Base-by-base conservation (phyloP, 1,284 basidiomycete species). In the Cryptococcus sp. region DNA sequence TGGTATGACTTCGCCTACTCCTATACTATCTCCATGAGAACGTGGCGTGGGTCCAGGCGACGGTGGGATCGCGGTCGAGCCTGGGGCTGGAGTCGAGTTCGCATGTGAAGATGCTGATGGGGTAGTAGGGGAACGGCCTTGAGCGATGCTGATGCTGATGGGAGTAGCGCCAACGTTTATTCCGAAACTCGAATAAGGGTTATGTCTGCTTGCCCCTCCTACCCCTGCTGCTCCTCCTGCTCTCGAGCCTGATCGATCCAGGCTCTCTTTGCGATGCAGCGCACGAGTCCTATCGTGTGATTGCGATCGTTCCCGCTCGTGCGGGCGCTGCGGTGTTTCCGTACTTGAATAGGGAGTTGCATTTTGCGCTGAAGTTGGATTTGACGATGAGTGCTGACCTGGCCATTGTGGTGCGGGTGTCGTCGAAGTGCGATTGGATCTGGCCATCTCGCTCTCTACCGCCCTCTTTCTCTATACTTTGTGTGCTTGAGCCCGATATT, bases 381-480 rank as follows among this genome's bases (percentile, higher is more conserved):
- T n/a, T n/a, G n/a, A n/a, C n/a, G n/a, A n/a, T n/a, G n/a, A n/a
- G n/a, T n/a, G 43, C 43, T 13, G 22, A 35, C 19, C 47, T 2
- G 46, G 25, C 50, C 58, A 56, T 53, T 55, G 54, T 41, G 55
- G 45, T 23, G 55, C 49, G 4, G 53, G 10, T 6, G 50, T 56
- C 4, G 49, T 52, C 2, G 58, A 55, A 7, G 58, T 56, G 45
- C 54, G 25, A 38, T 53, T 54, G 16, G 58, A 56, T 56, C 49
- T 55, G 1, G 48, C 43, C 54, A 60, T 56, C 3, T 19, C 43
- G 7, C 30, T 35, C 30, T 35, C 10, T 8, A 25, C 25, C 25
- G 3, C 19, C 7, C 43, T 45, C 30, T 35, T 8, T 35, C 11
- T 13, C 30, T 35, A 19, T 35, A 35, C 30, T 39, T 54, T 51